Base-by-base conservation (phyloP, 169 alveolate genomes). In the Plasmodium cynomolgi region DNA sequence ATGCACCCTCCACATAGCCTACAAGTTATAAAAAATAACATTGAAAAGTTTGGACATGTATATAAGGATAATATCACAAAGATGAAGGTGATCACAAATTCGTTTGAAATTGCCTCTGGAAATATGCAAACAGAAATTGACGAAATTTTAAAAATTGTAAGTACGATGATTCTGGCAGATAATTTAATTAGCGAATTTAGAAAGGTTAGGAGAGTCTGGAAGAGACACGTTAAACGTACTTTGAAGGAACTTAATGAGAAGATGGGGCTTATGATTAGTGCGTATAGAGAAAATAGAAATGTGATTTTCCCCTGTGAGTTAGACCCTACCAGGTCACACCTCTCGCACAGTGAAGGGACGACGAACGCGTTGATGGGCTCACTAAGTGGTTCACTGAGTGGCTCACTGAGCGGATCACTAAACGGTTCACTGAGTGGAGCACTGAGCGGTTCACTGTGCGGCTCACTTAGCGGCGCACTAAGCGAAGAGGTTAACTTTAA, bases 41-140 rank as follows among this genome's bases (percentile, higher is more conserved):
- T 84, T 26, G 92, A 71, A 31, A 71, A 68, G 26, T 71, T 20
- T 34, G 84, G 83, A 20, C 50, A 84, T 84, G 84, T 73, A 54
- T 84, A 71, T 84, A 68, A 26, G 54, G 92, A 84, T 11, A 84
- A 84, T 1, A n/a, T 84, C 6, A 23, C 68, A 4, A 29, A 39
- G 29, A 6, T 84, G 73, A 26, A 84, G 33, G 39, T 72, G 13
- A 72, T 13, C 5, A 39, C 75, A 37, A 73, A 84, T 34, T 71
- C 83, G 1, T 84, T 41, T 84, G 41, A 56, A 1, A 72, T 71
- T 23, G 92, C 92, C 13, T 37, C 92, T 9, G 75, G 15, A 9
- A 71, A 84, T 13, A 39, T 84, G 79, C 73, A 84, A 8, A 8
- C 73, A 3, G 92, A 84, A 41, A 71, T 84, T n/a, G 92, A 84